A percentile compares a stretch with the other conserved stretches of the same genome.
Evolutionary conservation across 2,329 filamentous ascomycete genomes (phyloP).

Genomic region (Aspergillus puulaauensis): DNA sequence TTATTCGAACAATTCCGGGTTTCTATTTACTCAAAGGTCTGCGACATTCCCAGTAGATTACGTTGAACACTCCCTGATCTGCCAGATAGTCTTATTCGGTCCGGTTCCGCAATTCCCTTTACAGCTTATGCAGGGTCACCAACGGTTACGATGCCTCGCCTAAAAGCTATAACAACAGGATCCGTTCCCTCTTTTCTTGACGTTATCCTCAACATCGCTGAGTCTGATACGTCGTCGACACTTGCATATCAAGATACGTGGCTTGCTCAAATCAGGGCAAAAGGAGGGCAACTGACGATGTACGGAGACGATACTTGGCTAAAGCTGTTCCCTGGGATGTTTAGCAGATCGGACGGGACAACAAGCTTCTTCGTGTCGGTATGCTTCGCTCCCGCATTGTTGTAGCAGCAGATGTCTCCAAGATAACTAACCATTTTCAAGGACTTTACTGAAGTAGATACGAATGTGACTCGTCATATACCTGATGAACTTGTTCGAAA

Average conservation of each 20-base stretch:
- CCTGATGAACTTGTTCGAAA: slow-evolving; percentile 68
- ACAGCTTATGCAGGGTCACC: slow-evolving; percentile 95
- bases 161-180: slow-evolving; percentile 96
- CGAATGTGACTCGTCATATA: slow-evolving; percentile 93
- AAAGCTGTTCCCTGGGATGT: slow-evolving; percentile 88
- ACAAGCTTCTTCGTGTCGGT: slow-evolving; percentile 98
- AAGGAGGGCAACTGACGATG: slow-evolving; percentile 79
- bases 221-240: slow-evolving; percentile 86
- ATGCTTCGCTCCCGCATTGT: slow-evolving; percentile 40
- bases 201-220: slow-evolving; percentile 93
- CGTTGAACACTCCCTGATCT: slow-evolving; percentile 5
- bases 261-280: slow-evolving; percentile 86
- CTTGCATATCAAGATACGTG: slow-evolving; percentile 90
- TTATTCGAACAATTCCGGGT: slow-evolving; percentile 75
- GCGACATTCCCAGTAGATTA: background rate
- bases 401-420: background rate
- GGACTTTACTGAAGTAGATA: slow-evolving; percentile 98
- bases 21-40: slow-evolving; percentile 83
- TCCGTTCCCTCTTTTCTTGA: slow-evolving; percentile 98
- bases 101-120: slow-evolving; percentile 83
- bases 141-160: slow-evolving; percentile 95
- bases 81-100: slow-evolving; percentile 69
- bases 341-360: slow-evolving; percentile 85
- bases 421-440: slow-evolving; percentile 36
- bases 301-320: slow-evolving; percentile 98